Percentiles rank a stretch among this genome's conserved stretches.
Conservation (phyloP, 2,329 filamentous ascomycete species). For the Fusarium verticillioides region DNA sequence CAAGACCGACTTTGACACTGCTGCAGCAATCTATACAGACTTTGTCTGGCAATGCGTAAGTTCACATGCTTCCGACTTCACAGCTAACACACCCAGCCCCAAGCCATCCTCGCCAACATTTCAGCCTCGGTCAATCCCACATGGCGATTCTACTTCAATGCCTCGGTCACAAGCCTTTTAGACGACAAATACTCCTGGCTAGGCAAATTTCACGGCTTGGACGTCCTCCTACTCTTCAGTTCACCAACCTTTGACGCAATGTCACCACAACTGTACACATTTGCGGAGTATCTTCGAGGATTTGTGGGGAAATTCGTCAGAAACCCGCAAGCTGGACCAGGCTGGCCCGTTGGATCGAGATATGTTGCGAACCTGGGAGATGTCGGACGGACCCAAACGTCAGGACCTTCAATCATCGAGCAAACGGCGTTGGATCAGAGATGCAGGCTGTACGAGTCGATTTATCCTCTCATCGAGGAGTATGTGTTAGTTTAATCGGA, state of each 20-base stretch:
- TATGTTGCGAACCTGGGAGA: conserved; percentile 39
- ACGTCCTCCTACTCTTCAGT: conserved; percentile 41
- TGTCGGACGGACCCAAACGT: conserved; percentile 2
- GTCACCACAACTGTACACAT: conserved; percentile 38
- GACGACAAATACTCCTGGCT: conserved; percentile 37
- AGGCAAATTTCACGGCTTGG: conserved; percentile 44
- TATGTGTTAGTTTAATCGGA: not conserved
- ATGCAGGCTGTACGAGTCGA: conserved; percentile 33
- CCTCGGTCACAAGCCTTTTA: conserved; percentile 36
- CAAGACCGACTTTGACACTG: conserved; percentile 41
- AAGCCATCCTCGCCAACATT: conserved; percentile 37
- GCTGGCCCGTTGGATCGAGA: conserved; percentile 42
- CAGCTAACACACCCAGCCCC: conserved; percentile 35
- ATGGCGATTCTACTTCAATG: conserved; percentile 46
- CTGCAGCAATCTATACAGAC: conserved; percentile 43
- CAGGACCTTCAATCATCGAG: conserved; percentile 32
- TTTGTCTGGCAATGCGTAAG: conserved; percentile 45
- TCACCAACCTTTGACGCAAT: conserved; percentile 27
- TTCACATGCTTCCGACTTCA: not conserved
- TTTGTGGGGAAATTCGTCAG: conserved; percentile 41
- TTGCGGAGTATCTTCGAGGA: conserved; percentile 38
- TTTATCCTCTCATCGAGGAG: conserved; percentile 30
- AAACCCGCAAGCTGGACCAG: conserved; percentile 38
- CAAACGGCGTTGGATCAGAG: conserved; percentile 28
- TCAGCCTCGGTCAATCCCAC: conserved; percentile 36